Evolutionary conservation across 1,284 basidiomycete genomes (phyloP).

Genomic region (Cryptococcus jaspeensis): DNA sequence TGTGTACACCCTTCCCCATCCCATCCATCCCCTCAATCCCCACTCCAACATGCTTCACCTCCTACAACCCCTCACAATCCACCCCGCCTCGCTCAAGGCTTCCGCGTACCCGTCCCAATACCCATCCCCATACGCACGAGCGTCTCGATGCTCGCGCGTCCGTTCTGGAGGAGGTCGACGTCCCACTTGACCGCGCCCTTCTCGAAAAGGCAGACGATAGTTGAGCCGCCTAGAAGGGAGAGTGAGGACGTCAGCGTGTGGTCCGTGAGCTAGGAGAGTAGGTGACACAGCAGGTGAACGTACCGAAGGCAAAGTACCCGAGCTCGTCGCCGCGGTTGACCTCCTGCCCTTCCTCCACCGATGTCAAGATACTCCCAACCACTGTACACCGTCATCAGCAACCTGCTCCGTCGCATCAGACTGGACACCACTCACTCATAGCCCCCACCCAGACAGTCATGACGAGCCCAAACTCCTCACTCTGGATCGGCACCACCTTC

Average conservation of each 20-base stretch:
- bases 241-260: conserved; percentile 6
- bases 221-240: conserved; percentile 68
- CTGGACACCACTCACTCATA: conserved; percentile 60
- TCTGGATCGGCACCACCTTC: conserved; percentile 85
- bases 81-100: neutral
- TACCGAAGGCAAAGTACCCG: conserved; percentile 90
- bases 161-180: conserved; percentile 82
- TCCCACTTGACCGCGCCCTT: conserved; percentile 81
- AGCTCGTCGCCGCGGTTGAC: conserved; percentile 84
- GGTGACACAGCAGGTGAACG: too few relatives aligned
- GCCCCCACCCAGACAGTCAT: conserved; percentile 87
- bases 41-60: neutral
- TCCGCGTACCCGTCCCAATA: conserved; percentile 57
- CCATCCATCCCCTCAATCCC: neutral
- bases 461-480: conserved; percentile 78
- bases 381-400: conserved; percentile 46
- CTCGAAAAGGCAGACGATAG: conserved; percentile 83
- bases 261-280: neutral
- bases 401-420: neutral
- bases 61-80: neutral
- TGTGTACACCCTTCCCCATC: too few relatives aligned
- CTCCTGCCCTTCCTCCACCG: conserved; percentile 75
- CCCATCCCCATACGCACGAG: conserved; percentile 85
- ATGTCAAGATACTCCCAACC: conserved; percentile 84
- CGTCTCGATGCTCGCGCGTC: conserved; percentile 77